Base-by-base conservation (phyloP, 2,329 filamentous ascomycete species). In the Ilyonectria robusta region DNA sequence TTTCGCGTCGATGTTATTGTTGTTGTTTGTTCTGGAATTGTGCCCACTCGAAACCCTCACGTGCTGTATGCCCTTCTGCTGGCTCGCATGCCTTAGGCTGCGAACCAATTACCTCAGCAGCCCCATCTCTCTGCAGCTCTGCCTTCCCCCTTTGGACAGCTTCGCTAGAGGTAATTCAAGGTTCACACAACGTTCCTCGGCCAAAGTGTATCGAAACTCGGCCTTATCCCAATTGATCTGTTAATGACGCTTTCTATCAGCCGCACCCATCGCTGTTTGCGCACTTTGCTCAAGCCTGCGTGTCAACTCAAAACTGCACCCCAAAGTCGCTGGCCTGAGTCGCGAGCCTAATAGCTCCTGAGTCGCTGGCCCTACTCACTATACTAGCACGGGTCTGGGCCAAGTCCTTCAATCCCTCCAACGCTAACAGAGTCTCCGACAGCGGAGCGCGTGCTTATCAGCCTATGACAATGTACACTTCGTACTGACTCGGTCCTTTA, bases 391-490 rank as follows among this genome's bases (percentile, higher is more conserved):
- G 4, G 40, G 40, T n/a, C n/a, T 42, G 15, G 17, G 29, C 48
- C 40, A 15, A 19, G 33, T 26, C 35, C 37, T 17, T 42, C n/a
- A 31, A 46, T 33, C 42, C 46, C 54, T 48, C 29, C 33, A 56
- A 26, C 60, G 53, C 60, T 58, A 58, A 50, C 7, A 35, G 19
- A 31, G 37, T 44, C 61, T 64, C 61, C 61, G 61, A 59, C 55
- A 13, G 29, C 55, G 61, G 61, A 64, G 61, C 60, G 53, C 55
- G 47, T 29, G 40, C 47, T 53, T 58, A 64, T 58, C 61, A 51
- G 40, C 42, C 19, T 19, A 59, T 21, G 9, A 13, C 17, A 6
- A 10, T 4, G 33, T 19, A 15, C 31, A 26, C 26, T 21, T 50
- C 13, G 15, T n/a, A 47, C 42, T 62, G 59, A 56, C 59, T 62